Percentiles rank a stretch among this genome's conserved stretches.
Evolutionary conservation across 805 yeast species (phyloP).

Genomic region (Cyberlindnera veronae): DNA sequence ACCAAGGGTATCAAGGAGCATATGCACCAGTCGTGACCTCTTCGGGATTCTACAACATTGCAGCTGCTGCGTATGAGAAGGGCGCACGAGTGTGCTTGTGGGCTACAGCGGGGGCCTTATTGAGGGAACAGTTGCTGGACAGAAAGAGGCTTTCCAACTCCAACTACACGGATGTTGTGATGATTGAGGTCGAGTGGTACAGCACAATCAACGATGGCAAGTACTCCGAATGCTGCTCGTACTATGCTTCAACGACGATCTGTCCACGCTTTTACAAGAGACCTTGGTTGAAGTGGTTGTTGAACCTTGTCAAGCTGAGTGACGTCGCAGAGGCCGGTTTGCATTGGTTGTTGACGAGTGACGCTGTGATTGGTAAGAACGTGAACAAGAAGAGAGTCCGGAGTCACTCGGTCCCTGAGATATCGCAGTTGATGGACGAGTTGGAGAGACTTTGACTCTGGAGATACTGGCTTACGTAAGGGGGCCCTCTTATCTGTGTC

Average conservation of each 20-base stretch:
- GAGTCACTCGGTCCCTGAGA: not conserved
- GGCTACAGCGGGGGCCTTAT: not conserved
- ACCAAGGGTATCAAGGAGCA: not conserved
- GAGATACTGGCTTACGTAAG: no score
- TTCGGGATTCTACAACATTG: not conserved
- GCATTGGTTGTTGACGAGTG: slow-evolving; percentile 2
- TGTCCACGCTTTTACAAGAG: slow-evolving; percentile 1
- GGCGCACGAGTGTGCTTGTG: slow-evolving; percentile 2
- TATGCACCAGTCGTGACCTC: not conserved
- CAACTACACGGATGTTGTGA: not conserved
- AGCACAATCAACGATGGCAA: not conserved
- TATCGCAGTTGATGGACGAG: not conserved
- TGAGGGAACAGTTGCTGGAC: not conserved
- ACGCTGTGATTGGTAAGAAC: not conserved
- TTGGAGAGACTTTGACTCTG: not conserved
- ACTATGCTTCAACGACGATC: not conserved
- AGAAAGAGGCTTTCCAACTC: not conserved
- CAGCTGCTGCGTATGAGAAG: slow-evolving; percentile 2
- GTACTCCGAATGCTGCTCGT: not conserved
- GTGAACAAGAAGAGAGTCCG: not conserved
- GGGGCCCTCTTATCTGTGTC: slow-evolving; percentile 2
- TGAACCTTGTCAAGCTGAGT: slow-evolving; percentile 1
- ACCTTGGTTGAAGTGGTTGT: not conserved
- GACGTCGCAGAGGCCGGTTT: slow-evolving; percentile 1
- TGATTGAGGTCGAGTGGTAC: not conserved